These are phyloP conservation scores for Cyberlindnera sargentensis DNA, from an alignment of 805 yeast species.

Conservation along the genomic window DNA sequence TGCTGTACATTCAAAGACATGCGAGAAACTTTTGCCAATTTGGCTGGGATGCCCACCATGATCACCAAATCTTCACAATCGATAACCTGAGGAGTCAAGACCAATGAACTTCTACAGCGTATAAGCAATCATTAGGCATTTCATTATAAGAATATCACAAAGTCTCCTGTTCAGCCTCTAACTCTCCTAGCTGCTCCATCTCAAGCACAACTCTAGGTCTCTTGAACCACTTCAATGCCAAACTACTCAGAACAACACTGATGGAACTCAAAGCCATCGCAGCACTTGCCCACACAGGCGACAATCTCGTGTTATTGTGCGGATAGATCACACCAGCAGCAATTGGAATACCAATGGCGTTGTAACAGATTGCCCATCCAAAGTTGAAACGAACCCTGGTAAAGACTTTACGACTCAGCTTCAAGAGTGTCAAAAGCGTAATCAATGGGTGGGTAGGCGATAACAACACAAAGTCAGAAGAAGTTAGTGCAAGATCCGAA, in stretches of 20 bases:
- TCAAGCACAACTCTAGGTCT: constrained; percentile 25
- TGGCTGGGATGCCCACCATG: too few relatives aligned
- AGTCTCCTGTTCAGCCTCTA: constrained; percentile 4
- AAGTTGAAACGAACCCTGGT: constrained; percentile 50
- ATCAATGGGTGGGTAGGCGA: constrained; percentile 43
- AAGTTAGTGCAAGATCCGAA: constrained; percentile 66
- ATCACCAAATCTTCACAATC: too few relatives aligned
- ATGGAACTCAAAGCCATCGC: constrained; percentile 58
- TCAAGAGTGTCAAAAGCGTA: constrained; percentile 48
- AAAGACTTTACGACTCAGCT: constrained; percentile 43
- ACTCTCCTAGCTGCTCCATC: constrained; percentile 7
- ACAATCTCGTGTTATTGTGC: constrained; percentile 41
- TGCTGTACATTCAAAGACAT: too few relatives aligned
- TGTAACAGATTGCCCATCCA: constrained; percentile 53
- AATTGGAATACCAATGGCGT: constrained; percentile 50
- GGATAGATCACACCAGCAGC: constrained; percentile 67
- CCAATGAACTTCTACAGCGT: too few relatives aligned
- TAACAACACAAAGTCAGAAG: constrained; percentile 67
- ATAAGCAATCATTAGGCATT: background rate
- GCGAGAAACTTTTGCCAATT: too few relatives aligned
- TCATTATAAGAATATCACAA: background rate
- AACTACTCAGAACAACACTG: constrained; percentile 51
- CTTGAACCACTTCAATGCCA: constrained; percentile 40
- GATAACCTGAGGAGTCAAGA: too few relatives aligned
- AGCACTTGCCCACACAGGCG: constrained; percentile 62